Base-by-base conservation (phyloP, 176 grass and related monocot species). In the Bonia amplexicaulis region DNA sequence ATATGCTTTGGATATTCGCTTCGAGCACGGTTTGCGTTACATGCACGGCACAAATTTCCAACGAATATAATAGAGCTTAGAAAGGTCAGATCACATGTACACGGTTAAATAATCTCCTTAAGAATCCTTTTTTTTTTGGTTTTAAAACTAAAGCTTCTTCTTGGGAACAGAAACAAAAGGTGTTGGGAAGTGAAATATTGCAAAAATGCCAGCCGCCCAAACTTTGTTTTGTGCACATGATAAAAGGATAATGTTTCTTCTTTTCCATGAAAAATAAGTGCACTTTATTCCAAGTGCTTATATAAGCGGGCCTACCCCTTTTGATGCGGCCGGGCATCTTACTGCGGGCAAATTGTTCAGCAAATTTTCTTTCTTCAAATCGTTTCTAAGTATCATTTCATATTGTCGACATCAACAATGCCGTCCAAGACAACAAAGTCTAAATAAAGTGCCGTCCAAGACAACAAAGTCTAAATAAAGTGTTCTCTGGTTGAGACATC, bases 1-100 rank as follows among this genome's bases (percentile, higher is more conserved):
- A 74, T 59, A 80, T 85, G 82, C 81, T 49, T 80, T 2, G 87
- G 22, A 85, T 89, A 85, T 89, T 80, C 82, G 58, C 51, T 20
- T 7, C 13, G 52, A 66, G 35, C 35, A 66, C 19, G 31, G 68
- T 53, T 27, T 25, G 71, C 11, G 41, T 37, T 58, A 42, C 60
- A 22, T 86, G 41, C 31, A 55, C 12, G 39, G 7, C 13, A 74
- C 26, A 57, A 55, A 71, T 55, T 72, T 84, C 10, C 62, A 47
- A 22, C 5, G 23, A 42, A 63, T n/a, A n/a, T n/a, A n/a, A 41
- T 5, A 37, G 35, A 37, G 52, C 2, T 46, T 76, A 11, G 44
- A 12, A 46, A 46, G 44, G 7, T 37, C 35, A 37, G 35, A 37
- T 37, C 35, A 6, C 35, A 37, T 5, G 35, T 37, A 37, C 35